Evolutionary conservation across 192 early-diverging fungal genomes (phyloP), one percentile per base, ranked within the genome.

Genomic region (Allomyces macrogynus): DNA sequence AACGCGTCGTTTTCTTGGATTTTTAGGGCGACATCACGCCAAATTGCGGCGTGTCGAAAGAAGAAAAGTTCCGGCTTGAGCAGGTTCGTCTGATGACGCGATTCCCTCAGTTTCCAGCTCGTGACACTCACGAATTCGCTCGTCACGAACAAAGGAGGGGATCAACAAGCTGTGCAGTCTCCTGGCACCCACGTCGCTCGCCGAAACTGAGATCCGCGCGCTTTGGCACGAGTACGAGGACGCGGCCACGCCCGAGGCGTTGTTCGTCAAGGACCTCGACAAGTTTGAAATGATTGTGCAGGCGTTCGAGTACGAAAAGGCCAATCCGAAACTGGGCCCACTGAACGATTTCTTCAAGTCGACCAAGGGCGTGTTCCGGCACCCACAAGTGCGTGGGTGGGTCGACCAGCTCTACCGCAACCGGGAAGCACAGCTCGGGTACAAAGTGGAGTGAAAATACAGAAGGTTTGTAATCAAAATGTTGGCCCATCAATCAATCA

Each of bases 251-350:
- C 68, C 70, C 1, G 93, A 96, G 67, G 89, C 93, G 0, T 68
- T 81, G 14, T 67, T 92, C 26, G 89, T 91, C 44, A 90, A 93
- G 61, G 90, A 96, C 70, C 71, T 96, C 69, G 93, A 96, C 74
- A 96, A 96, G 72, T 96, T 91, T 82, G 93, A 96, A 73, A 91
- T 96, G 90, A 88, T 91, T 66, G 77, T 90, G 61, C 90, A 93
- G 73, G 91, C 90, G 3, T 67, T 87, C 27, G 91, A 94, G 70
- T 96, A 96, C 69, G 93, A 96, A 61, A 70, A 84, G 71, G 77
- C 78, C 89, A 77, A 78, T 73, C 25, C 43, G 43, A 1, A 10
- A 64, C n/a, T 70, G 80, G 81, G 77, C 22, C 76, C 14, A 81
- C 71, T 95, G 23, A 82, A 90, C 64, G 74, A 73, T 23, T 96